phyloP scores from a whole-genome alignment of 768 basidiomycete species.

The Gloeophyllum trabeum region DNA sequence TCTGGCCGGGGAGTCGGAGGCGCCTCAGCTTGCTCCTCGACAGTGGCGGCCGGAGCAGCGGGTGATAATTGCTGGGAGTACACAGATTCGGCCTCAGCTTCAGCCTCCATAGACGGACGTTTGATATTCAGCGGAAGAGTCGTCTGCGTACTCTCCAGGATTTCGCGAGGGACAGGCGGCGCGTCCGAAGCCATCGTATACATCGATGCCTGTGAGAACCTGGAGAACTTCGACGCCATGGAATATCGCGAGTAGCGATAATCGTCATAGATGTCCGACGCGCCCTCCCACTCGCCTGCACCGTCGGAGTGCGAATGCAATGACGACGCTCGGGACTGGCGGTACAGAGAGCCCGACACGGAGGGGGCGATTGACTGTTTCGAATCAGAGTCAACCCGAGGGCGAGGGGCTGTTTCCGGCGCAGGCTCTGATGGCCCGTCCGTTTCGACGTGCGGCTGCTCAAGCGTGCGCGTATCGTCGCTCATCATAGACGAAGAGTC shows the following conservation, averaged over 20 bases:
- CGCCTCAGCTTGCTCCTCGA: too few species aligned
- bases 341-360: not conserved
- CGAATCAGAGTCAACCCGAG: too few species aligned
- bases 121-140: too few species aligned
- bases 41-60: too few species aligned
- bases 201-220: constrained; percentile 24
- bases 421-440: not conserved
- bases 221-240: constrained; percentile 28
- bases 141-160: too few species aligned
- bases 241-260: constrained; percentile 65
- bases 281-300: constrained; percentile 52
- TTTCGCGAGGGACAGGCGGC: constrained; percentile 17
- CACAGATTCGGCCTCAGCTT: too few species aligned
- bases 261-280: constrained; percentile 68
- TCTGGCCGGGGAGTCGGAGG: too few species aligned
- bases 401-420: not conserved
- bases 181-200: constrained; percentile 10
- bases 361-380: not conserved
- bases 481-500: not conserved
- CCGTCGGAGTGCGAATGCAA: constrained; percentile 5
- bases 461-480: not conserved
- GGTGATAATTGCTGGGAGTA: too few species aligned
- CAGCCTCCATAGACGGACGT: too few species aligned
- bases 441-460: not conserved
- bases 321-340: constrained; percentile 20